A percentile compares a stretch with the other conserved stretches of the same genome.
phyloP scores from a whole-genome alignment of 495 filamentous ascomycete species.

The Baudoinia panamericana region DNA sequence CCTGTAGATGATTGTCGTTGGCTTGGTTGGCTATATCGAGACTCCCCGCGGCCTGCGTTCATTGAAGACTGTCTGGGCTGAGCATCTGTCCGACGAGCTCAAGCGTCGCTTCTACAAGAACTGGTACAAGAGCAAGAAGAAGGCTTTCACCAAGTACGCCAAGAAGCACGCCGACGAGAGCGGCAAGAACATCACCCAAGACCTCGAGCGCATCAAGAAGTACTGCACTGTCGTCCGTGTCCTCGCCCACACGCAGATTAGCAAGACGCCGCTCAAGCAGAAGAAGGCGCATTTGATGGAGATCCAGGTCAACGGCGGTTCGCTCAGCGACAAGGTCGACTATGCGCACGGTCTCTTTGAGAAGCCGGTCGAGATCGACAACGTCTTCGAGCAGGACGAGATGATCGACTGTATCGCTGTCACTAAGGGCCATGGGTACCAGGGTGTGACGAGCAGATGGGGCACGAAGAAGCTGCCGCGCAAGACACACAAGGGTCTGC shows the following conservation, averaged over 20 bases:
- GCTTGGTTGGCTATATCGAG: slow-evolving; percentile 99
- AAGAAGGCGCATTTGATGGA: slow-evolving; percentile 99
- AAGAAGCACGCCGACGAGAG: slow-evolving; percentile 95
- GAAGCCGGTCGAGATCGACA: slow-evolving; percentile 85
- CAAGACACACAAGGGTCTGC: slow-evolving; percentile 99
- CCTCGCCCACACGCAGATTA: slow-evolving; percentile 98
- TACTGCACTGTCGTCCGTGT: slow-evolving; percentile 99
- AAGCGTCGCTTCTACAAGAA: slow-evolving; percentile 99
- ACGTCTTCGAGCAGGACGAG: slow-evolving; percentile 99
- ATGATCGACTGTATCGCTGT: slow-evolving; percentile 99
- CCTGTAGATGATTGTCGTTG: slow-evolving; percentile 86
- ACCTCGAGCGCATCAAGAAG: slow-evolving; percentile 99
- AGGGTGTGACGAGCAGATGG: slow-evolving; percentile 95
- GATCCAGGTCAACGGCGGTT: slow-evolving; percentile 98
- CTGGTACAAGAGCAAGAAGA: slow-evolving; percentile 99
- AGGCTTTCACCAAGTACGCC: slow-evolving; percentile 99
- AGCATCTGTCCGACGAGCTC: slow-evolving; percentile 95
- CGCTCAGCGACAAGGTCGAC: slow-evolving; percentile 86
- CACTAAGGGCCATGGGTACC: slow-evolving; percentile 98
- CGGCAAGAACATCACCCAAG: slow-evolving; percentile 80
- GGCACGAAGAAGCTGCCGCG: slow-evolving; percentile 99
- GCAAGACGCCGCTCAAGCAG: slow-evolving; percentile 98
- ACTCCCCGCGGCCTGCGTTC: slow-evolving; percentile 99
- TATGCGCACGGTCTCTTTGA: slow-evolving; percentile 92
- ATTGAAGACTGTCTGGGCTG: slow-evolving; percentile 98